A percentile compares a stretch with the other conserved stretches of the same genome.
These are phyloP conservation scores for Fibroporia radiculosa DNA, from an alignment of 768 basidiomycete species.

Conservation along the genomic window DNA sequence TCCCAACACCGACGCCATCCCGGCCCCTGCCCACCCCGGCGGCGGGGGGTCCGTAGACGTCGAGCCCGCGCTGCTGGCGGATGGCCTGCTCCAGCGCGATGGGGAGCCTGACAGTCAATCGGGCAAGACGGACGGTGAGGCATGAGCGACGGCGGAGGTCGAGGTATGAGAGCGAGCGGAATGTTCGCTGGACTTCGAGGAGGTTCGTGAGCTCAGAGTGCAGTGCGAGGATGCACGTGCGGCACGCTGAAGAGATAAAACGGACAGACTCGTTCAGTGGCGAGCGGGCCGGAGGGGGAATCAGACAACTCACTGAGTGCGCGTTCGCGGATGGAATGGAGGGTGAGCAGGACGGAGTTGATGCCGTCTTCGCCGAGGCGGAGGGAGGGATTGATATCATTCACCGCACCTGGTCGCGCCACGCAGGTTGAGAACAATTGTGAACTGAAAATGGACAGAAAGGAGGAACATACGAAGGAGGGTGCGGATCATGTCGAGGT, in stretches of 20 bases:
- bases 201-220: slow-evolving; percentile 67
- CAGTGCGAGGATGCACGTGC: slow-evolving; percentile 67
- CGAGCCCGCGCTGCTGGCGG: slow-evolving; percentile 26
- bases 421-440: background rate
- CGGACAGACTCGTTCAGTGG: background rate
- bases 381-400: slow-evolving; percentile 74
- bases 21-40: slow-evolving; percentile 11
- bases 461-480: slow-evolving; percentile 49
- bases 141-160: slow-evolving; percentile 71
- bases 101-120: slow-evolving; percentile 69
- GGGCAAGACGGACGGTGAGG: slow-evolving; percentile 67
- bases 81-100: slow-evolving; percentile 68
- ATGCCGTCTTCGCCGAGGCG: slow-evolving; percentile 75
- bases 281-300: background rate
- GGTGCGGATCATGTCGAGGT: slow-evolving; percentile 76
- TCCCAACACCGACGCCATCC: slow-evolving; percentile 15
- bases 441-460: background rate
- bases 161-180: slow-evolving; percentile 69
- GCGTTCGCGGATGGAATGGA: slow-evolving; percentile 65
- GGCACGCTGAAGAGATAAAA: slow-evolving; percentile 45
- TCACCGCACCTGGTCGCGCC: slow-evolving; percentile 50
- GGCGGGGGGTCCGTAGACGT: slow-evolving; percentile 14
- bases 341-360: slow-evolving; percentile 60
- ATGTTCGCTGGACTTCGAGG: slow-evolving; percentile 74
- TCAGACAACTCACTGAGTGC: slow-evolving; percentile 51